A percentile compares a stretch with the other conserved stretches of the same genome.
Evolutionary conservation across 2,329 filamentous ascomycete genomes (phyloP).

Genomic region (Emydomyces testavorans): DNA sequence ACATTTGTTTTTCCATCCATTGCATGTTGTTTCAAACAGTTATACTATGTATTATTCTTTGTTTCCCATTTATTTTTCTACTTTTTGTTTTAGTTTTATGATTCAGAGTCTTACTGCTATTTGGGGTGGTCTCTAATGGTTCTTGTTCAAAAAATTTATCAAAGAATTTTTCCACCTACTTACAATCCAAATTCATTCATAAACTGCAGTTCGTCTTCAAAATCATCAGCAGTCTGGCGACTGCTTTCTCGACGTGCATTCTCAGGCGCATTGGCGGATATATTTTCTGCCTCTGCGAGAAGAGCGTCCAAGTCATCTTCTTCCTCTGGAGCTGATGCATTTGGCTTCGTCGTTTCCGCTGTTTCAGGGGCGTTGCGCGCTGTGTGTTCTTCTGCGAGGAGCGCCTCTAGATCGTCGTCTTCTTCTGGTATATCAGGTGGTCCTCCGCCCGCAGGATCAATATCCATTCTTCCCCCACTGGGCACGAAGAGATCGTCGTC

Average conservation of each 20-base stretch:
- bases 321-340: slow-evolving; percentile 25
- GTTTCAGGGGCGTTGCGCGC: neutral
- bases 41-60: too few species aligned
- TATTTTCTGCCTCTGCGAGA: slow-evolving; percentile 38
- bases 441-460: slow-evolving; percentile 5
- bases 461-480: slow-evolving; percentile 13
- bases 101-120: too few species aligned
- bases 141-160: neutral
- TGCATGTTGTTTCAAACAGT: too few species aligned
- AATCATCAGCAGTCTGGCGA: slow-evolving; percentile 25
- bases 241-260: neutral
- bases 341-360: neutral
- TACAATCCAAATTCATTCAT: slow-evolving; percentile 40
- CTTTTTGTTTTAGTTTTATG: too few species aligned
- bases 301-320: slow-evolving; percentile 43
- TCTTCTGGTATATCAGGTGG: slow-evolving; percentile 29
- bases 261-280: neutral
- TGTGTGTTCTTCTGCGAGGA: slow-evolving; percentile 37
- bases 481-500: slow-evolving; percentile 24
- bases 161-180: neutral
- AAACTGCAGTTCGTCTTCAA: slow-evolving; percentile 54
- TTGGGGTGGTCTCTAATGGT: too few species aligned
- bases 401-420: slow-evolving; percentile 42
- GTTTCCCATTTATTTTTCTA: too few species aligned
- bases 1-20: too few species aligned